phyloP scores from a whole-genome alignment of 192 early-diverging fungal genomes.

The Lobosporangium transversale region DNA sequence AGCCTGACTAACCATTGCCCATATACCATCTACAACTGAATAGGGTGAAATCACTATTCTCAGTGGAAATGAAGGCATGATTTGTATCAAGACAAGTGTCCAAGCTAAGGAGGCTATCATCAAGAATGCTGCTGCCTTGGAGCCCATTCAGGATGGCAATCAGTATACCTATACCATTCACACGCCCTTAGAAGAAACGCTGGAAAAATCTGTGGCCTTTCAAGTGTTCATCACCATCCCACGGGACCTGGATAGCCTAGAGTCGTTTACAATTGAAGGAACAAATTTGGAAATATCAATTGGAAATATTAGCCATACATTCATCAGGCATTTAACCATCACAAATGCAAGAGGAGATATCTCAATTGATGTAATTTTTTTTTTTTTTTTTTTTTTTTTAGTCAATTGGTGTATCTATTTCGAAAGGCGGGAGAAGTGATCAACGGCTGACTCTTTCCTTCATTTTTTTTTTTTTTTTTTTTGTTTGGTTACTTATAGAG shows the following conservation, averaged over 20 bases:
- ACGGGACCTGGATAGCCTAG: conserved; percentile 29
- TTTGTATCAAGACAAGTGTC: conserved; percentile 44
- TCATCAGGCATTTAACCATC: conserved; percentile 25
- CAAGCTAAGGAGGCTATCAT: conserved; percentile 34
- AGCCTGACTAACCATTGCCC: background rate
- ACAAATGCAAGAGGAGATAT: conserved; percentile 25
- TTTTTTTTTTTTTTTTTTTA: conserved; percentile 1
- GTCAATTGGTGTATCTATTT: too few relatives aligned
- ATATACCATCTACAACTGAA: background rate
- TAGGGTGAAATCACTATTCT: conserved; percentile 52
- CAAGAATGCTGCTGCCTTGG: conserved; percentile 46
- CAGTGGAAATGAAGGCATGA: conserved; percentile 50
- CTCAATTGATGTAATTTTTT: conserved; percentile 29
- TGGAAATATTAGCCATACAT: conserved; percentile 48
- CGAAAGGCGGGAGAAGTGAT: too few relatives aligned
- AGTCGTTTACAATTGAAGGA: conserved; percentile 39
- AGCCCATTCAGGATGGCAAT: conserved; percentile 44
- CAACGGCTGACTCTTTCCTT: too few relatives aligned
- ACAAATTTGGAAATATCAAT: conserved; percentile 35
- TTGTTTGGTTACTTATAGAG: conserved; percentile 2
- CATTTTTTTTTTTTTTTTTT: background rate
- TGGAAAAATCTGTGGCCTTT: conserved; percentile 37
- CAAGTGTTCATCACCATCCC: conserved; percentile 50
- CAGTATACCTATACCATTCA: conserved; percentile 48
- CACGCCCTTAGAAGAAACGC: conserved; percentile 33